Conservation (phyloP, 495 filamentous ascomycete genomes). For the Penicillium angulare region DNA sequence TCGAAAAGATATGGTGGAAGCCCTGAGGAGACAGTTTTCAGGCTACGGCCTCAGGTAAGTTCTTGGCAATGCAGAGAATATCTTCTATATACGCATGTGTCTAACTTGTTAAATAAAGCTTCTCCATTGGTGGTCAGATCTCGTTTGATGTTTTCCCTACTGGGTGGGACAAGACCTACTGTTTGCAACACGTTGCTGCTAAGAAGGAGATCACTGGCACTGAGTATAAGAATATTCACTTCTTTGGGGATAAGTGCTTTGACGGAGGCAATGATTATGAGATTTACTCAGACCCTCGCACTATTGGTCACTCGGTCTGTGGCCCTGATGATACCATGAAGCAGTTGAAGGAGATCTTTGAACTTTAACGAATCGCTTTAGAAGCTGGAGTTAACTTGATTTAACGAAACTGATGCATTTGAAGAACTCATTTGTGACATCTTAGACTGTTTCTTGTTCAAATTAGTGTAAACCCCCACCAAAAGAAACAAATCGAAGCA, state of each 20-base stretch:
- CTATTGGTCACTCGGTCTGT: conserved; percentile 78
- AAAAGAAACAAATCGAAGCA: neutral
- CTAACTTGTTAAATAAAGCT: conserved; percentile 47
- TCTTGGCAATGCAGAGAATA: too few relatives aligned
- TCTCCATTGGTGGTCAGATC: conserved; percentile 93
- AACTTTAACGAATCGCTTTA: too few relatives aligned
- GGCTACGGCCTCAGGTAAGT: conserved; percentile 83
- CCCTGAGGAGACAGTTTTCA: conserved; percentile 75
- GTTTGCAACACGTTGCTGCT: conserved; percentile 78
- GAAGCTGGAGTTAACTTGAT: too few relatives aligned
- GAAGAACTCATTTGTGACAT: neutral
- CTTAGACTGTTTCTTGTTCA: neutral
- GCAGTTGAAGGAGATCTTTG: conserved; percentile 76
- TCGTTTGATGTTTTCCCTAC: conserved; percentile 97
- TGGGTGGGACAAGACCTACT: conserved; percentile 99
- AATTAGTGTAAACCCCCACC: neutral
- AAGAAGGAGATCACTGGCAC: conserved; percentile 75
- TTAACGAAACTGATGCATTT: too few relatives aligned
- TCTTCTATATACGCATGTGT: neutral
- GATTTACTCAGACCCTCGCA: conserved; percentile 79
- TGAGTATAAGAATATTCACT: conserved; percentile 85
- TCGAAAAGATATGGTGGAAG: conserved; percentile 66
- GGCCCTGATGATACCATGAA: conserved; percentile 77
- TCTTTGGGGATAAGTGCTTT: conserved; percentile 95
- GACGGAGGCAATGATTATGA: conserved; percentile 93